Base-by-base conservation (phyloP, 495 filamentous ascomycete genomes). In the Cudoniella acicularis region DNA sequence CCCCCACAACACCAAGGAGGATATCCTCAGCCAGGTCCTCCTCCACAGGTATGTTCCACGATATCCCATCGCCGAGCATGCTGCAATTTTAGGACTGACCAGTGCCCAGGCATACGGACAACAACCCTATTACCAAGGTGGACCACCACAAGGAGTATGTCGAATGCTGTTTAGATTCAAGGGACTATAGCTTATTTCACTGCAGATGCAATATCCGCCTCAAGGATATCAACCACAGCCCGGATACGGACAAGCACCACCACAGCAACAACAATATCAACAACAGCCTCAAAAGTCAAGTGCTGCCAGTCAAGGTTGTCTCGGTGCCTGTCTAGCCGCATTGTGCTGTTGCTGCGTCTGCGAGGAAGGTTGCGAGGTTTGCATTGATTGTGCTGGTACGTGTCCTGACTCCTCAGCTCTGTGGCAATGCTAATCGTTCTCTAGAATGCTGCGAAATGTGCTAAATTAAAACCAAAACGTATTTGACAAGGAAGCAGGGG, bases 341-440 rank as follows among this genome's bases (percentile, higher is more conserved):
- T 72, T 88, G 49, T 87, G 84, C 76, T 88, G 85, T 70, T 88
- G 85, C 67, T 88, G 82, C 71, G 79, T 87, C 23, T 84, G 80
- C 58, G 85, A 89, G 61, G 84, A 88, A 73, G 78, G 82, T 46
- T 88, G 85, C 63, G 85, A 87, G 66, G 85, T 82, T 69, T 88
- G 85, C 65, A 77, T 80, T 27, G 84, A 84, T n/a, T 85, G 82
- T 49, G 49, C 54, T 52, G 60, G 61, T 67, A 59, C 24, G 54
- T 54, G 9, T n/a, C 18, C 21, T 11, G 1, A 20, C 11, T 30
- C 20, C n/a, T 25, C 9, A 9, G 4, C 20, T 9, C 11, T 9
- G 48, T 23, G 6, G 8, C 18, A 6, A 9, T 10, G 18, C 48
- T 50, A 50, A 50, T 21, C 3, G 10, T 50, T 23, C 9, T 6